Base-by-base conservation (phyloP, 192 early-diverging fungal species). In the Gigaspora rosea region DNA sequence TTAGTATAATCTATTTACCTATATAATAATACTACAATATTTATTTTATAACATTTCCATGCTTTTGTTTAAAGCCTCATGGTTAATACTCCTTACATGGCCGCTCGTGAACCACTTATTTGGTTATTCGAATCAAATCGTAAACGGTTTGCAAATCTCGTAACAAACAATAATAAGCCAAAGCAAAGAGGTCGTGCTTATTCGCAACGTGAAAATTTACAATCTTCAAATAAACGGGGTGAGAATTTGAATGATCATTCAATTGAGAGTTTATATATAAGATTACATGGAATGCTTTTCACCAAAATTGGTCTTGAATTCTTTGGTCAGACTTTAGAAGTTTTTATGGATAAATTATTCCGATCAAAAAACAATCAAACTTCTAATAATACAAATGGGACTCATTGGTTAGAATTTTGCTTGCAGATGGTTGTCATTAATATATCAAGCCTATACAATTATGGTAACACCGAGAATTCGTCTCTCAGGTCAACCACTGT, bases 281-380 rank as follows among this genome's bases (percentile, higher is more conserved):
- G 84, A 20, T 78, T 89, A 4, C 88, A 89, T 48, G 85, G 86
- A 13, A 86, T 89, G 88, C 75, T 89, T 27, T 89, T 89, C 77
- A 87, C 85, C 16, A 89, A 86, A 58, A 85, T 89, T 41, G 87
- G 86, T 4, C 78, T 89, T n/a, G 88, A 89, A 50, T 41, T 78
- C 15, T 89, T 89, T 76, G 76, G 80, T 10, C 78, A 83, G 47
- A 77, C 78, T 33, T 62, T 79, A 32, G 54, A 62, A 41, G 65
- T 49, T 36, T 80, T 84, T 51, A 36, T 69, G 5, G 78, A 82
- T 20, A 79, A 82, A 58, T n/a, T 80, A 33, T 61, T 50, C 5
- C 32, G 49, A 20, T 52, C 74, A 18, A 75, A 81, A 48, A 61
- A 52, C 22, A 54, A 33, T 4, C 57, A 27, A 22, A 1, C 8